These are phyloP conservation scores for Aegilops longissima DNA, from an alignment of 176 grass and related monocot species.

Conservation along the genomic window DNA sequence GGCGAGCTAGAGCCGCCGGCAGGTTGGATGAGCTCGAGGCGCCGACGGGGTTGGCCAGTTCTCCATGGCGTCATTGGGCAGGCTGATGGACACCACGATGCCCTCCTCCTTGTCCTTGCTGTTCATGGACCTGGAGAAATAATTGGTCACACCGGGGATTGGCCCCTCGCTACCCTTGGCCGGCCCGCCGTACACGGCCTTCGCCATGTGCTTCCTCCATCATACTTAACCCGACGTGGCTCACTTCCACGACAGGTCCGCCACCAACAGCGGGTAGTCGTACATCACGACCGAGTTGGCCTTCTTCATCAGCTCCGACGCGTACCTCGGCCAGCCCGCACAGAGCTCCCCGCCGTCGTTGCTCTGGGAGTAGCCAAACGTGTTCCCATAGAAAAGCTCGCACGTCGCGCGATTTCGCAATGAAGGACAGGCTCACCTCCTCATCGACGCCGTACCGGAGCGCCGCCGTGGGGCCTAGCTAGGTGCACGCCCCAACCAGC, in stretches of 20 bases:
- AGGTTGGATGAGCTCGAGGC: too few relatives aligned
- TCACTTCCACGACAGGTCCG: slow-evolving; percentile 43
- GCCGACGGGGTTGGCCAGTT: too few relatives aligned
- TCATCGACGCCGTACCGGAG: too few relatives aligned
- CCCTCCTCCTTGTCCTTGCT: too few relatives aligned
- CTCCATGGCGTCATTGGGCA: too few relatives aligned
- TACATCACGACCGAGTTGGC: slow-evolving; percentile 49
- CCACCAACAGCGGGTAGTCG: slow-evolving; percentile 62
- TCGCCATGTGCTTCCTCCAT: slow-evolving; percentile 33
- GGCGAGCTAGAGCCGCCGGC: too few relatives aligned
- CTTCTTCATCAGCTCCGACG: slow-evolving; percentile 54
- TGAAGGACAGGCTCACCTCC: slow-evolving; percentile 9
- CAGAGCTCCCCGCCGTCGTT: slow-evolving; percentile 41
- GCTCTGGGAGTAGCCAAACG: slow-evolving; percentile 52
- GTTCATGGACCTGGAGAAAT: slow-evolving; percentile 20
- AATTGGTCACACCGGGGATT: slow-evolving; percentile 35
- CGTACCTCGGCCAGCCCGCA: slow-evolving; percentile 27
- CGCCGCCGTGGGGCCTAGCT: too few relatives aligned
- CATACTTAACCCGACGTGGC: slow-evolving; percentile 43
- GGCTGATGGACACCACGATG: too few relatives aligned
- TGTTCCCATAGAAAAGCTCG: slow-evolving; percentile 70
- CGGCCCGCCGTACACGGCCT: slow-evolving; percentile 47
- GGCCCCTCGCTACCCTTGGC: slow-evolving; percentile 48
- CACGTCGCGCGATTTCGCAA: slow-evolving; percentile 50
- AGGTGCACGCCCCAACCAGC: too few relatives aligned